A percentile compares a stretch with the other conserved stretches of the same genome.
phyloP scores from a whole-genome alignment of 2,329 filamentous ascomycete species.

The Phialemonium atrogriseum region DNA sequence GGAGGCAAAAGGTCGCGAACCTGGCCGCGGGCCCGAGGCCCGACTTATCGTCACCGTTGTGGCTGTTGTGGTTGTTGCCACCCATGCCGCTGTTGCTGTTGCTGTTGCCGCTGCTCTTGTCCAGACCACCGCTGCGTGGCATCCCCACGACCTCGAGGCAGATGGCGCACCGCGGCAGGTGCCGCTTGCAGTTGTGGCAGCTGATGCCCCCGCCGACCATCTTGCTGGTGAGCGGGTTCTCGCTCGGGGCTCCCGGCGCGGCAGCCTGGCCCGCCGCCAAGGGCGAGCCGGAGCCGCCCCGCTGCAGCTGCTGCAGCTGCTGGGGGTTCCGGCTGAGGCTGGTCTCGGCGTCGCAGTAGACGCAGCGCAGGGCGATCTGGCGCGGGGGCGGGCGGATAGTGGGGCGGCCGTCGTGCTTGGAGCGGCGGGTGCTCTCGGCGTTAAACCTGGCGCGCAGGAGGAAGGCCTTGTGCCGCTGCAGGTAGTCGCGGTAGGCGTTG shows the following conservation, averaged over 20 bases:
- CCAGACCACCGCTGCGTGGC: conserved; percentile 50
- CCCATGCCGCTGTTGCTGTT: not conserved
- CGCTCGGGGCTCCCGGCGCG: conserved; percentile 16
- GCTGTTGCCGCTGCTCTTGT: conserved; percentile 15
- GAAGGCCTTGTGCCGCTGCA: conserved; percentile 66
- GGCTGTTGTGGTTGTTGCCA: conserved; percentile 20
- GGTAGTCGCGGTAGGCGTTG: conserved; percentile 60
- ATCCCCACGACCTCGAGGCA: conserved; percentile 60
- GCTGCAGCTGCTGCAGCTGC: conserved; percentile 10
- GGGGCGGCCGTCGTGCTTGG: conserved; percentile 55
- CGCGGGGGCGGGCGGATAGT: conserved; percentile 56
- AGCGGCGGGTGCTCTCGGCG: conserved; percentile 64
- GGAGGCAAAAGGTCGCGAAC: conserved; percentile 62
- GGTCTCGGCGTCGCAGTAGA: conserved; percentile 62
- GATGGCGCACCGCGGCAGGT: conserved; percentile 59
- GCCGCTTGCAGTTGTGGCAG: conserved; percentile 59
- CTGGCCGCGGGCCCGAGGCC: conserved; percentile 41
- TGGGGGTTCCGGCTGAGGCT: conserved; percentile 33
- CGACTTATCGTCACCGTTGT: conserved; percentile 35
- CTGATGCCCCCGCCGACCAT: conserved; percentile 50
- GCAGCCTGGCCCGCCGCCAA: conserved; percentile 12
- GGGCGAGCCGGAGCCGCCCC: conserved; percentile 2
- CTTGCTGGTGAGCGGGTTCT: conserved; percentile 51
- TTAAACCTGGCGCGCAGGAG: conserved; percentile 70
- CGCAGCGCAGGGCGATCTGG: conserved; percentile 67